Base-by-base conservation (phyloP, 1,139 yeast genomes). In the Candida anutae region DNA sequence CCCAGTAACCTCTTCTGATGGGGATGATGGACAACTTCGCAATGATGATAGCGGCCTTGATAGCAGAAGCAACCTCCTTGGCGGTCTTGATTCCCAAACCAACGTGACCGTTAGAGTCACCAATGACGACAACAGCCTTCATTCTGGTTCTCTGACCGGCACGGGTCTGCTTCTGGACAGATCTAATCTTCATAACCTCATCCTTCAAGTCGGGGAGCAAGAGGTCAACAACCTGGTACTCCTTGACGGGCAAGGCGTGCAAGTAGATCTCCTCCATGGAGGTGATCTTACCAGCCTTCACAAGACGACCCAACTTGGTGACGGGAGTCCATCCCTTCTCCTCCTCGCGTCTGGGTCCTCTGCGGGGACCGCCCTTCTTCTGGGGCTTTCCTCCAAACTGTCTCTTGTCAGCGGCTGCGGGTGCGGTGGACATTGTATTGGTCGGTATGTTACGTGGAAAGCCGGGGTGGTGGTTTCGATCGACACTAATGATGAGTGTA, bases 91-190 rank as follows among this genome's bases (percentile, higher is more conserved):
- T 88, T 77, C 99, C 99, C 65, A 90, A 83, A 83, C 99, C 99
- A 74, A 90, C 95, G 79, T 93, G 98, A 69, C 98, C 99, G 85
- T 87, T 85, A 58, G 88, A 74, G 77, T 93, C 98, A 78, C 99
- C 99, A 66, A 90, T 87, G 62, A 90, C 88, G 64, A 93, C 97
- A 62, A 90, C 95, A 68, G 97, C 98, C 93, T 93, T 93, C 83
- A 90, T 88, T 79, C 99, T 87, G 73, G 98, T 90, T 80, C 99
- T 90, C 80, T 90, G 99, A 87, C 99, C 99, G 58, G 99, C 99
- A 75, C 95, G 81, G 78, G 99, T 90, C 76, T 90, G 99, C 81
- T 90, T 90, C 76, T 90, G 99, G 54, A 90, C 98, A 51, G 99
- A 94, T 78, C 93, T 82, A 74, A 90, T 90, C 85, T 87, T 87